phyloP scores from a whole-genome alignment of 306 rosid species.

The Fagus crenata region DNA sequence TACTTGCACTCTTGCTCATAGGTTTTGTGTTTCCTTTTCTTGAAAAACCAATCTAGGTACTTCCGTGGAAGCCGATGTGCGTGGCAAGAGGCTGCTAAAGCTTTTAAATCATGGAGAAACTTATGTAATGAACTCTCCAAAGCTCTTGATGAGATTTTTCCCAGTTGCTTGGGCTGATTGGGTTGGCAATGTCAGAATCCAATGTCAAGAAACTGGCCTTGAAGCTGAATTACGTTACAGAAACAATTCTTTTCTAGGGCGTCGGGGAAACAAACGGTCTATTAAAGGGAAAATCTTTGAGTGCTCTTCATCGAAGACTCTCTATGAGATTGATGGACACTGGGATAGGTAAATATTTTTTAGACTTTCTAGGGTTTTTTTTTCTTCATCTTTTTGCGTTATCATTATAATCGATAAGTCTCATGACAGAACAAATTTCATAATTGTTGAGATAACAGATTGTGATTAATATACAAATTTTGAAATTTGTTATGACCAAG shows the following conservation, averaged over 20 bases:
- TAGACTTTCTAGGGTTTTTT: not conserved
- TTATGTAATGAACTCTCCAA: constrained; percentile 71
- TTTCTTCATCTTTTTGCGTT: no score
- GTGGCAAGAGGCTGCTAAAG: constrained; percentile 63
- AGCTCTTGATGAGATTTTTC: constrained; percentile 56
- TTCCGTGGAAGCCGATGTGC: constrained; percentile 58
- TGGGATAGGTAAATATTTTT: constrained; percentile 69
- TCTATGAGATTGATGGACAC: constrained; percentile 74
- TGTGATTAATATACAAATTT: no score
- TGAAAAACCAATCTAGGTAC: constrained; percentile 51
- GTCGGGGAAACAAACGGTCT: constrained; percentile 51
- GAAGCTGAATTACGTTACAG: constrained; percentile 61
- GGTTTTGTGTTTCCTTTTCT: not conserved
- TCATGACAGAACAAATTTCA: no score
- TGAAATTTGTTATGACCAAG: no score
- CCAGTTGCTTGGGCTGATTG: constrained; percentile 62
- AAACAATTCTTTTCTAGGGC: constrained; percentile 52
- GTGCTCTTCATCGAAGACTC: constrained; percentile 42
- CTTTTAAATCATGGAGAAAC: constrained; percentile 76
- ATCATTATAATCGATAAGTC: no score
- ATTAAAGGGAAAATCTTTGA: constrained; percentile 67
- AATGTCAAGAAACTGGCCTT: constrained; percentile 64
- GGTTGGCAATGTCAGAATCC: constrained; percentile 61
- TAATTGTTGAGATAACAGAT: no score
- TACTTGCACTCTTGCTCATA: no score